Percentiles rank a stretch among this genome's conserved stretches.
phyloP scores from a whole-genome alignment of 768 basidiomycete species.

The Suillus variegatus region DNA sequence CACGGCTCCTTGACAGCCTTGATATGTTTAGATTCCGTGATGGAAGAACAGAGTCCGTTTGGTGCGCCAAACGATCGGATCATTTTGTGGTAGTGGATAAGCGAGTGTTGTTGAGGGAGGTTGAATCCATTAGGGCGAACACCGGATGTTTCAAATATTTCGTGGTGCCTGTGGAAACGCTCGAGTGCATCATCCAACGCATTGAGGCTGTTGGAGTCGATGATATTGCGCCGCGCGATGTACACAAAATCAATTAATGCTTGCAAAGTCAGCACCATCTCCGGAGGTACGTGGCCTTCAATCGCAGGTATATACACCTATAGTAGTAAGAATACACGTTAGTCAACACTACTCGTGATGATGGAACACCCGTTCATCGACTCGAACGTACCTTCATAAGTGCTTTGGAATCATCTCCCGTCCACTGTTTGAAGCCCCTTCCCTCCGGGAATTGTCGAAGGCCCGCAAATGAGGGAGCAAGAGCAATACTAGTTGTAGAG shows the following conservation, averaged over 20 bases:
- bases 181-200: slow-evolving; percentile 14
- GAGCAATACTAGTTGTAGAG: slow-evolving; percentile 17
- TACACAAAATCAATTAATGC: slow-evolving; percentile 32
- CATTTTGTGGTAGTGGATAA: slow-evolving; percentile 18
- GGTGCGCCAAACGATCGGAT: slow-evolving; percentile 20
- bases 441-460: slow-evolving; percentile 28
- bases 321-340: not conserved
- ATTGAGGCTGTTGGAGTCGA: slow-evolving; percentile 15
- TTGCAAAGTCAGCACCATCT: slow-evolving; percentile 19
- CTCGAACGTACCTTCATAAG: slow-evolving; percentile 35
- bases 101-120: slow-evolving; percentile 23
- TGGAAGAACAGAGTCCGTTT: slow-evolving; percentile 30
- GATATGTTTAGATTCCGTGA: slow-evolving; percentile 39
- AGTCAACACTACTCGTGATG: not conserved
- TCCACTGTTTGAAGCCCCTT: slow-evolving; percentile 36
- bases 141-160: slow-evolving; percentile 16
- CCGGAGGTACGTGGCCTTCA: slow-evolving; percentile 20
- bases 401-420: slow-evolving; percentile 39
- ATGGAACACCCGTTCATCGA: not conserved
- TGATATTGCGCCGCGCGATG: slow-evolving; percentile 16
- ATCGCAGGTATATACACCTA: slow-evolving; percentile 29
- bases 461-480: slow-evolving; percentile 17
- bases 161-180: slow-evolving; percentile 14
- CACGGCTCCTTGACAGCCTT: slow-evolving; percentile 38
- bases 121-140: slow-evolving; percentile 13